These are phyloP conservation scores for Aspergillus carlsbadensis DNA, from an alignment of 495 filamentous ascomycete genomes.

Conservation along the genomic window DNA sequence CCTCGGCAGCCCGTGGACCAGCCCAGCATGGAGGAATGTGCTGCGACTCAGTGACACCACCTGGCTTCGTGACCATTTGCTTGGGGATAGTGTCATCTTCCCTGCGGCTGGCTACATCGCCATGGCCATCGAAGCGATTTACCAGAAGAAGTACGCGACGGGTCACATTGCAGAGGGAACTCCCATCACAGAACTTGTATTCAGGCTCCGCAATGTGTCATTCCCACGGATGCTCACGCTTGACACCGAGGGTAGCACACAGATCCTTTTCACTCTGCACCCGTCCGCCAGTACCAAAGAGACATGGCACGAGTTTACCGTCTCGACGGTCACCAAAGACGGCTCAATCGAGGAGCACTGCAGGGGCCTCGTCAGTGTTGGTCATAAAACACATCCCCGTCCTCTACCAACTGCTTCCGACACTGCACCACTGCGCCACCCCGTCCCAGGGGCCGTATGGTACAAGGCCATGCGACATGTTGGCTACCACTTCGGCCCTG, in stretches of 20 bases:
- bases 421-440: not conserved
- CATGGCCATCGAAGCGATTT: slow-evolving; percentile 41
- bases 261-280: too few relatives aligned
- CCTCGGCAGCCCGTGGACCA: not conserved
- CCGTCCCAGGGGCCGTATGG: not conserved
- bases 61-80: slow-evolving; percentile 20
- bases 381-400: not conserved
- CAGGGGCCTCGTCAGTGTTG: too few relatives aligned
- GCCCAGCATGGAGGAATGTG: not conserved
- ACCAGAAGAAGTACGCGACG: too few relatives aligned
- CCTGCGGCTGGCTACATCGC: slow-evolving; percentile 54
- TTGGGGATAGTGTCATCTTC: slow-evolving; percentile 37
- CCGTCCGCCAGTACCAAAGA: too few relatives aligned
- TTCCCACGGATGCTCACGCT: too few relatives aligned
- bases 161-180: too few relatives aligned
- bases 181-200: too few relatives aligned
- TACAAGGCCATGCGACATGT: slow-evolving; percentile 5
- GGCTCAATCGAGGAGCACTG: too few relatives aligned
- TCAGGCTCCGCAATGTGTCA: not conserved
- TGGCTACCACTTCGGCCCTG: not conserved
- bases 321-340: too few relatives aligned
- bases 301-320: too few relatives aligned
- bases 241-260: too few relatives aligned
- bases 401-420: not conserved
- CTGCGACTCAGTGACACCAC: slow-evolving; percentile 4